Evolutionary conservation across 306 rosid genomes (phyloP).

Genomic region (Cotoneaster glaucophyllus): DNA sequence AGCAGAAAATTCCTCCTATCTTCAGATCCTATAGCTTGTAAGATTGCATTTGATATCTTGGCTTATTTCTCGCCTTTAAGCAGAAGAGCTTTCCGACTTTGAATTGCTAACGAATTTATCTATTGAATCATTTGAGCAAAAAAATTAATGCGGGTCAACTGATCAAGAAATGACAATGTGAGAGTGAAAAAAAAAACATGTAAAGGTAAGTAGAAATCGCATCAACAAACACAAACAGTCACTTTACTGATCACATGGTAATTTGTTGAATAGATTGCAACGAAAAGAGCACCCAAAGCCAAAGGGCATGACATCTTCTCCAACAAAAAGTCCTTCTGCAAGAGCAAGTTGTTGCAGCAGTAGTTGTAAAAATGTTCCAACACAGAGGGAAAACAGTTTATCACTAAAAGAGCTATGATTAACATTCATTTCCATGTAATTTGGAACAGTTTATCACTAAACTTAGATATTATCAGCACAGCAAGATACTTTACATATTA

Average conservation of each 20-base stretch:
- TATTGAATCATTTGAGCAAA: constrained; percentile 22
- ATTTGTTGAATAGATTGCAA: too few relatives aligned
- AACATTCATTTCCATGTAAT: background rate
- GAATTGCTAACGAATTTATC: constrained; percentile 85
- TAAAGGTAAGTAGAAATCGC: too few relatives aligned
- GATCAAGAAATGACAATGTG: constrained; percentile 6
- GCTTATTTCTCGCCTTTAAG: constrained; percentile 97
- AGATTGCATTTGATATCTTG: constrained; percentile 38
- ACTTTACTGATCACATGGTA: too few relatives aligned
- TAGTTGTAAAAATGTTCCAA: constrained; percentile 16
- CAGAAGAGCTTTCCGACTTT: constrained; percentile 86
- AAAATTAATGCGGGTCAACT: background rate
- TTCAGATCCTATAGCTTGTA: constrained; percentile 43
- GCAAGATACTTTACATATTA: too few relatives aligned
- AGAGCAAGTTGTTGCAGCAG: constrained; percentile 39
- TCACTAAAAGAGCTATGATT: too few relatives aligned
- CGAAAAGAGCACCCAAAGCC: constrained; percentile 59
- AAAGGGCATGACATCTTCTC: constrained; percentile 62
- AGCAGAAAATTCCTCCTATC: constrained; percentile 66
- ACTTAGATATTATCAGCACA: too few relatives aligned
- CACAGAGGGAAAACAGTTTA: background rate
- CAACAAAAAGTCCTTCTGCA: constrained; percentile 56
- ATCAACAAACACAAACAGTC: constrained; percentile 41
- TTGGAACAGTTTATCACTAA: background rate
- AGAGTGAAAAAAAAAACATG: background rate